Base-by-base conservation (phyloP, 2,329 filamentous ascomycete species). In the Xylariaceae sp. region DNA sequence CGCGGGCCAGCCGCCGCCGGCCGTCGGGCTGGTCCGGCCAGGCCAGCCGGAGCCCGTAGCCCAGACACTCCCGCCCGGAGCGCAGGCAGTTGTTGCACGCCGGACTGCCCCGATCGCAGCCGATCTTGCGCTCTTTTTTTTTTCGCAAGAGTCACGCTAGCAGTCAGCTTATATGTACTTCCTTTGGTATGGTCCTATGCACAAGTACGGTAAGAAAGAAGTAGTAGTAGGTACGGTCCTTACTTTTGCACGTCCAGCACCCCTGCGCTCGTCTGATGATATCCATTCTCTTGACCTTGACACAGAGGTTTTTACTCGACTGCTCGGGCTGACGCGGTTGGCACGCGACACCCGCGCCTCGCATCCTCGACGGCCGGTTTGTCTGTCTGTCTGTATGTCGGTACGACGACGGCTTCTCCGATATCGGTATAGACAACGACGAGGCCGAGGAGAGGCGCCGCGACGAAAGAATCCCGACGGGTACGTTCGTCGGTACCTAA, bases 11-110 rank as follows among this genome's bases (percentile, higher is more conserved):
- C 42, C 53, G 45, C 27, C 64, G 58, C 25, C 65, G 53, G 8
- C 65, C 64, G 39, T 68, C 64, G n/a, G 56, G 53, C 34, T 60
- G 60, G 40, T 68, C 65, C 7, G 65, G 64, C 66, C 65, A 70
- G 5, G 60, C 55, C 4, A 70, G 59, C 25, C 64, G 63, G 24
- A 68, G 47, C 4, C 58, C 61, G 40, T 68, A 70, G 26, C 65
- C 64, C 34, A 59, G 38, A 43, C 65, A 69, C 37, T 52, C 36
- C 38, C 65, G 56, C 13, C 57, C 56, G 2, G 64, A 61, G 15
- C 59, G 55, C 11, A 52, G 49, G 41, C 66, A 70, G 44, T 67
- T 67, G 29, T 57, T 52, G 50, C 66, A 69, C 15, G 46, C 42
- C 3, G 66, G 65, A 16, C 60, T 50, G 11, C 52, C 49, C 33